A percentile compares a stretch with the other conserved stretches of the same genome.
phyloP scores from a whole-genome alignment of 2,329 filamentous ascomycete species.

The Pestalotiopsis sp. region DNA sequence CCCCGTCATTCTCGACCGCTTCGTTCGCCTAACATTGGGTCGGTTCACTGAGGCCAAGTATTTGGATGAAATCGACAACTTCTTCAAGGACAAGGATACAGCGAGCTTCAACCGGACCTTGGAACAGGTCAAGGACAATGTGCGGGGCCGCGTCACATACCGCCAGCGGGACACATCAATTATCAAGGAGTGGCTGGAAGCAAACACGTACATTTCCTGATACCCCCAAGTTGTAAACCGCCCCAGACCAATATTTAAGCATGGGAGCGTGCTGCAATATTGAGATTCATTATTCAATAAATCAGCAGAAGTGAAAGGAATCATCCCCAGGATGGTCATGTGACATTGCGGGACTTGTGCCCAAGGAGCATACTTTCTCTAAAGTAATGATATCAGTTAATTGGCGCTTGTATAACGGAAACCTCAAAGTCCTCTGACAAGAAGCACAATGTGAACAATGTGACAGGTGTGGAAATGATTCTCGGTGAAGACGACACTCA shows the following conservation, averaged over 20 bases:
- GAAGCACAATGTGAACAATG: background rate
- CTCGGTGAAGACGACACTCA: too few relatives aligned
- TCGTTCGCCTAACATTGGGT: slow-evolving; percentile 74
- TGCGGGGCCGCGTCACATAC: slow-evolving; percentile 81
- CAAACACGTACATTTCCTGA: slow-evolving; percentile 42
- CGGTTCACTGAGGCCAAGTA: slow-evolving; percentile 73
- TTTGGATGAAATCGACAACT: slow-evolving; percentile 74
- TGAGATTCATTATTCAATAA: background rate
- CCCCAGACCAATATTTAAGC: background rate
- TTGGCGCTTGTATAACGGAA: background rate
- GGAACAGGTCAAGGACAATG: slow-evolving; percentile 81
- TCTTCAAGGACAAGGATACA: slow-evolving; percentile 87
- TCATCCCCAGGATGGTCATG: background rate
- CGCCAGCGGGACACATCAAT: slow-evolving; percentile 70
- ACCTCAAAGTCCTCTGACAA: background rate
- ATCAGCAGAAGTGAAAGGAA: background rate
- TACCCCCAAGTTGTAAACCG: background rate
- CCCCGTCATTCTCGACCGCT: slow-evolving; percentile 86
- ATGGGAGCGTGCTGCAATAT: background rate
- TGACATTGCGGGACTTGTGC: background rate
- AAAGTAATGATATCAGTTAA: background rate
- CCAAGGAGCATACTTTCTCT: background rate
- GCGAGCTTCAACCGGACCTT: slow-evolving; percentile 84
- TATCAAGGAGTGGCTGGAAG: slow-evolving; percentile 75
- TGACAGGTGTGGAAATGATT: background rate